Base-by-base conservation (phyloP, 2,329 filamentous ascomycete genomes). In the Exophiala sp. region DNA sequence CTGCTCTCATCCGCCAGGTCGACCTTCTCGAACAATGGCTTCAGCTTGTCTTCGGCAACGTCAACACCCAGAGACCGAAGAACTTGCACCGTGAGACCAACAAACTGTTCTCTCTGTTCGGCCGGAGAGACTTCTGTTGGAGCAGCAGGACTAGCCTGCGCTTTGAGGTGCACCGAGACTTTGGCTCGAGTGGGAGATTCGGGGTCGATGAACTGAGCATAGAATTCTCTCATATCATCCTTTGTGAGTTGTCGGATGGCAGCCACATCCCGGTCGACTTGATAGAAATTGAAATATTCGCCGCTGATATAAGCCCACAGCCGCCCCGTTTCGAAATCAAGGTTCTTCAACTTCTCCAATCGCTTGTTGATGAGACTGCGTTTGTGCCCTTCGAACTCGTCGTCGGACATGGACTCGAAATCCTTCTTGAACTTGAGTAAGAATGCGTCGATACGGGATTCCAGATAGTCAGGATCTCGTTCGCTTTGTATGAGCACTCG, bases 401-500 rank as follows among this genome's bases (percentile, higher is more conserved):
- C 73, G 1, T 91, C 82, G 2, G 78, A 78, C 90, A 97, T 95
- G 2, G 82, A 75, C 39, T 80, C 74, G 19, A 97, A 68, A 2
- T 73, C 82, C 37, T 78, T 72, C 16, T 77, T 79, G 56, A 88
- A 89, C 11, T 75, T 73, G 19, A 73, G 73, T 34, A 98, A 70
- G 74, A 97, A 97, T 1, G 81, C 77, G 62, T 97, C 88, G 55
- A 97, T 95, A 16, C 93, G 82, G 3, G 81, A 79, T 64, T 97
- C 90, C 1, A 98, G 73, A 63, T 94, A 97, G 35, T 83, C 76
- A 0, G 87, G 85, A 2, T 84, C 82, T 64, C 85, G 85, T 69
- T 98, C 91, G 64, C 88, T 95, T 71, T 98, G 93, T 23, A 98
- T 88, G 55, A 97, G 79, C 57, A 98, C 85, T 4, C 90, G 80